phyloP scores from a whole-genome alignment of 202 grass and related monocot species.

The Schoenoplectus tabernaemontani region DNA sequence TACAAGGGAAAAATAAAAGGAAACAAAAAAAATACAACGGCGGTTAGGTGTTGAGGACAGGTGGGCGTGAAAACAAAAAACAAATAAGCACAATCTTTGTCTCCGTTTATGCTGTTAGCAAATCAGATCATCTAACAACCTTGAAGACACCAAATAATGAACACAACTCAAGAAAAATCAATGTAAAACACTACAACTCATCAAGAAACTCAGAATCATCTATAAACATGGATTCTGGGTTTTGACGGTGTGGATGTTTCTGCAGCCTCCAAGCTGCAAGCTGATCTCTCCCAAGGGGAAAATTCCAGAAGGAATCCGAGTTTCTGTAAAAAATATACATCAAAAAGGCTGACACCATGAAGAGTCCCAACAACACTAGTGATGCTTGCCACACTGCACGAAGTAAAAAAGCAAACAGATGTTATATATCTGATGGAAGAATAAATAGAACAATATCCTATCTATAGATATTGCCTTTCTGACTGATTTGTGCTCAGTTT shows the following conservation, averaged over 20 bases:
- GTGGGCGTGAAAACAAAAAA: no score
- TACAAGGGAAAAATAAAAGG: not conserved
- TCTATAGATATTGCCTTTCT: no score
- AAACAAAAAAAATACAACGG: not conserved
- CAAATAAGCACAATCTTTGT: not conserved
- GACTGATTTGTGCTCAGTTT: no score
- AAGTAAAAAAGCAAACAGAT: conserved; percentile 5
- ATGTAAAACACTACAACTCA: conserved; percentile 17
- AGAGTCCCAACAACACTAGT: conserved; percentile 56
- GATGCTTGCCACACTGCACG: conserved; percentile 85
- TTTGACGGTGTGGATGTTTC: conserved; percentile 17
- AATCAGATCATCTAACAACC: not conserved
- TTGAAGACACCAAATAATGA: not conserved
- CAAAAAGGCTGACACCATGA: conserved; percentile 49
- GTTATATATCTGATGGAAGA: not conserved
- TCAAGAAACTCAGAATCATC: conserved; percentile 17
- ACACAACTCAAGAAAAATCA: not conserved
- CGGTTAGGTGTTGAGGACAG: no score
- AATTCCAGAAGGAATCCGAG: conserved; percentile 79
- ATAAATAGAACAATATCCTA: not conserved
- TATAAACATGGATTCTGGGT: not conserved
- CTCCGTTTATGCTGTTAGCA: not conserved
- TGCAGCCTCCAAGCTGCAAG: conserved; percentile 42
- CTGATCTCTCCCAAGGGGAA: conserved; percentile 46
- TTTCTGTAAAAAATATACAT: conserved; percentile 58